Evolutionary conservation across 148 eudicot genomes (phyloP).

Genomic region (Rhododendron griersonianum): DNA sequence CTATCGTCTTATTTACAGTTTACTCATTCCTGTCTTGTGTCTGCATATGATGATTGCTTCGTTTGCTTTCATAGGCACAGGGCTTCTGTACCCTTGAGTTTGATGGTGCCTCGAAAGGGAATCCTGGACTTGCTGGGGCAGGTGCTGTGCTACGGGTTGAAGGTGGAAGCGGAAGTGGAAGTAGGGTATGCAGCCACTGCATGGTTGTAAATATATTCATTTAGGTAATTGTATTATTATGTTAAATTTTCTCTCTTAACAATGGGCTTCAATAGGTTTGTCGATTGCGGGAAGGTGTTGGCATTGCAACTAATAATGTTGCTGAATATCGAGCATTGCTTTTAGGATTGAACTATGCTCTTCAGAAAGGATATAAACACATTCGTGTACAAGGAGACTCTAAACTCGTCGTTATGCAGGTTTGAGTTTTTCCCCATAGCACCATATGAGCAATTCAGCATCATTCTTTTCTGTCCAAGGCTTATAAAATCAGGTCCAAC

Average conservation of each 20-base stretch:
- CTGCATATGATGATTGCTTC: not conserved
- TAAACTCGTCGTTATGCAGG: conserved; percentile 65
- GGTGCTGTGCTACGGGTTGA: conserved; percentile 76
- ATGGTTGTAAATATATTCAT: not conserved
- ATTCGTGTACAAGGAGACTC: conserved; percentile 62
- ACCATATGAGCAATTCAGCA: not conserved
- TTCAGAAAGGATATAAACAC: conserved; percentile 58
- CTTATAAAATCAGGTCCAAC: no score
- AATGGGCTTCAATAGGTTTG: conserved; percentile 39
- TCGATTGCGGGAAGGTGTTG: conserved; percentile 79
- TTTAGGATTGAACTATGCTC: conserved; percentile 72
- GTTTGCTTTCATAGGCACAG: conserved; percentile 19
- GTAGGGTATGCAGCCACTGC: conserved; percentile 26
- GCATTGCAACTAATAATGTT: conserved; percentile 79
- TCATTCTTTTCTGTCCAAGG: not conserved
- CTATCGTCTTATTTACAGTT: not conserved
- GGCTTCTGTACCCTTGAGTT: conserved; percentile 65
- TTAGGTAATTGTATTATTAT: not conserved
- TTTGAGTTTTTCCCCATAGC: conserved; percentile 1
- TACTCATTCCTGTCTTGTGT: not conserved
- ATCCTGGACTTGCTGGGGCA: conserved; percentile 94
- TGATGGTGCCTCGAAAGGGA: conserved; percentile 95
- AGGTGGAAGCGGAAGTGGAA: conserved; percentile 42
- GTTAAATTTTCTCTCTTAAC: conserved; percentile 3
- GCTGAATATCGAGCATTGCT: conserved; percentile 83